A percentile compares a stretch with the other conserved stretches of the same genome.
Conservation (phyloP, 176 grass and related monocot genomes). For the Oryza meyeriana region DNA sequence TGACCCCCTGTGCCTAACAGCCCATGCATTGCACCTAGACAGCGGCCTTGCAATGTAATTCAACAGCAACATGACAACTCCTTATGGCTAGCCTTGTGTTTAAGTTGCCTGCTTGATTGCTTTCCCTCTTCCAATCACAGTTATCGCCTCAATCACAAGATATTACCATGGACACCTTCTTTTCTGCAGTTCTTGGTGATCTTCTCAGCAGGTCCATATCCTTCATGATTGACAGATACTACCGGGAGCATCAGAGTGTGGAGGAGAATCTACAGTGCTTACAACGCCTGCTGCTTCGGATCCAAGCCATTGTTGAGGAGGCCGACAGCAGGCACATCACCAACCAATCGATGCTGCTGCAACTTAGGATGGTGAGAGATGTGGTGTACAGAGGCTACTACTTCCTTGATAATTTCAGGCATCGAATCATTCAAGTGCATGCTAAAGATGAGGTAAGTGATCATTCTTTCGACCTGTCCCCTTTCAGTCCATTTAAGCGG, state of each 20-base stretch:
- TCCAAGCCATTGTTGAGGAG: neutral
- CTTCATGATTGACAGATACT: neutral
- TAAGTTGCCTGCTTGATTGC: neutral
- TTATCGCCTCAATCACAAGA: neutral
- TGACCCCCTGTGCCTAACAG: too few relatives aligned
- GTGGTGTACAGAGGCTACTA: neutral
- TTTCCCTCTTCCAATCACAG: neutral
- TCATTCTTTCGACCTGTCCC: neutral
- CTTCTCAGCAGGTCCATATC: neutral
- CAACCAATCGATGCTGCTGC: neutral
- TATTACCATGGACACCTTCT: neutral
- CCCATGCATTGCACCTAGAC: too few relatives aligned
- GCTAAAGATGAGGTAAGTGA: neutral
- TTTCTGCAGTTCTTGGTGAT: neutral
- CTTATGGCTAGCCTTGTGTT: neutral
- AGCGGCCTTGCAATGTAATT: too few relatives aligned
- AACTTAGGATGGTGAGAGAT: neutral
- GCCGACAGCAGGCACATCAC: neutral
- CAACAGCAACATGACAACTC: neutral
- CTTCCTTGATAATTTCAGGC: neutral
- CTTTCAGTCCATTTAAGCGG: neutral
- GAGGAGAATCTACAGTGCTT: neutral
- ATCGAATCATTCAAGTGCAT: neutral
- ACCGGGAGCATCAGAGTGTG: neutral
- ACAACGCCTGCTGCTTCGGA: neutral